These are phyloP conservation scores for Trametes elegans DNA, from an alignment of 768 basidiomycete species.

Conservation along the genomic window DNA sequence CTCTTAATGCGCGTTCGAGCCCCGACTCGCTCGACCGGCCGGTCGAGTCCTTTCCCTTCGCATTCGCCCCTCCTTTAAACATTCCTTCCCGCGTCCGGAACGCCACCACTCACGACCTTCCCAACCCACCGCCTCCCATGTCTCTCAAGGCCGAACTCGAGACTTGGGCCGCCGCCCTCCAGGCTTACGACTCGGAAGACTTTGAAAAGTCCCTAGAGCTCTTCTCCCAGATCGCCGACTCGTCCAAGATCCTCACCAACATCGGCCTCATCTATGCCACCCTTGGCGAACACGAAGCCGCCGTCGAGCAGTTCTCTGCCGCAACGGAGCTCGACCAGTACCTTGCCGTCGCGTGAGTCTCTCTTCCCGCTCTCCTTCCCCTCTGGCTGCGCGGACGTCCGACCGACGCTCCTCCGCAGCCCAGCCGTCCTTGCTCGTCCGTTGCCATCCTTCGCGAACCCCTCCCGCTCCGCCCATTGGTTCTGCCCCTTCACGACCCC, in stretches of 20 bases:
- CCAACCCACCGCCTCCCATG: constrained; percentile 25
- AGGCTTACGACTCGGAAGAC: constrained; percentile 84
- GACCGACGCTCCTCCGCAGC: not conserved
- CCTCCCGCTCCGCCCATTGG: not conserved
- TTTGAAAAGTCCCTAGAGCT: constrained; percentile 72
- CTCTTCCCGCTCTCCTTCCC: not conserved
- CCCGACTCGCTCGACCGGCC: not conserved
- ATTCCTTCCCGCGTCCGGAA: not conserved
- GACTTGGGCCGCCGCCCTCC: constrained; percentile 83
- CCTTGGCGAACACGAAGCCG: constrained; percentile 81
- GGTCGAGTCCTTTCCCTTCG: not conserved
- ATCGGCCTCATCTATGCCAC: constrained; percentile 94
- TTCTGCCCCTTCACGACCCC: too few relatives aligned
- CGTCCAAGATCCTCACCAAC: constrained; percentile 88
- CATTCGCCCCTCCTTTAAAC: not conserved
- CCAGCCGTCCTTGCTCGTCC: too few relatives aligned
- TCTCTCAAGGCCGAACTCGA: constrained; percentile 64
- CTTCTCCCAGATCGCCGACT: constrained; percentile 82
- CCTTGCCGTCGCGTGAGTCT: constrained; percentile 81
- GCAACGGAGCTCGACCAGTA: constrained; percentile 81
- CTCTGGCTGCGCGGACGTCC: not conserved
- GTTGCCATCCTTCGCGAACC: too few relatives aligned
- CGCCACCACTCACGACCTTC: not conserved
- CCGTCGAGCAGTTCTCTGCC: constrained; percentile 76
- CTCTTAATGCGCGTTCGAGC: not conserved